phyloP scores from a whole-genome alignment of 805 yeast genomes.

The Yamadazyma takamatsuzukensis region DNA sequence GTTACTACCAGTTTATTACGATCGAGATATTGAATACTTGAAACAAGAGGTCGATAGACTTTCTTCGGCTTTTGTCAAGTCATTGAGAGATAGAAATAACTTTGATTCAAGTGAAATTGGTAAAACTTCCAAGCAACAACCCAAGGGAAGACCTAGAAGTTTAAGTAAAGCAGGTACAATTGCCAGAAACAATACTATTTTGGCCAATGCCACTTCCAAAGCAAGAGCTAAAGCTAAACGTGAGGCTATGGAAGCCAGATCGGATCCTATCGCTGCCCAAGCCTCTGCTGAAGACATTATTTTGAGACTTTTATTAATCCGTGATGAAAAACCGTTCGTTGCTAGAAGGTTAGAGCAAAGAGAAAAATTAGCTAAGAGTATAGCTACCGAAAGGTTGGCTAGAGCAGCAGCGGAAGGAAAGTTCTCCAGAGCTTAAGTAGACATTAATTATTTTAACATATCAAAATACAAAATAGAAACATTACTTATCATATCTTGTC shows the following conservation, averaged over 20 bases:
- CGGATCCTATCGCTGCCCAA: slow-evolving; percentile 42
- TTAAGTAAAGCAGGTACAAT: slow-evolving; percentile 44
- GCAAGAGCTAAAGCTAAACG: slow-evolving; percentile 46
- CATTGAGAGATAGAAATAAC: slow-evolving; percentile 46
- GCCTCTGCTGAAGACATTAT: slow-evolving; percentile 61
- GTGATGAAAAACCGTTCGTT: slow-evolving; percentile 59
- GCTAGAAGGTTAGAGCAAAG: slow-evolving; percentile 57
- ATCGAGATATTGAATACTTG: slow-evolving; percentile 44
- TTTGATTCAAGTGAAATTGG: slow-evolving; percentile 22
- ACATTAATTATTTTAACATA: neutral
- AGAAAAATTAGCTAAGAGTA: slow-evolving; percentile 52
- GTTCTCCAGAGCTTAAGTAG: slow-evolving; percentile 10
- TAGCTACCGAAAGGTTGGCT: slow-evolving; percentile 51
- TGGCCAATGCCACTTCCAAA: slow-evolving; percentile 66
- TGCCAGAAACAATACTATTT: slow-evolving; percentile 62
- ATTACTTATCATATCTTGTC: neutral
- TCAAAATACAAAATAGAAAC: slow-evolving; percentile 2
- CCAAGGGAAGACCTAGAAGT: slow-evolving; percentile 8
- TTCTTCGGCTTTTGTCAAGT: slow-evolving; percentile 50
- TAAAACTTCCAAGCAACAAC: neutral
- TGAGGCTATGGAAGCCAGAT: slow-evolving; percentile 39
- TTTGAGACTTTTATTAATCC: slow-evolving; percentile 64
- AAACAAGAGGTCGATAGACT: slow-evolving; percentile 57
- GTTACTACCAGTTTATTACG: slow-evolving; percentile 64
- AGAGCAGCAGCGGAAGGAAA: slow-evolving; percentile 44